Base-by-base conservation (phyloP, 202 grass and related monocot species). In the Panicum virgatum region DNA sequence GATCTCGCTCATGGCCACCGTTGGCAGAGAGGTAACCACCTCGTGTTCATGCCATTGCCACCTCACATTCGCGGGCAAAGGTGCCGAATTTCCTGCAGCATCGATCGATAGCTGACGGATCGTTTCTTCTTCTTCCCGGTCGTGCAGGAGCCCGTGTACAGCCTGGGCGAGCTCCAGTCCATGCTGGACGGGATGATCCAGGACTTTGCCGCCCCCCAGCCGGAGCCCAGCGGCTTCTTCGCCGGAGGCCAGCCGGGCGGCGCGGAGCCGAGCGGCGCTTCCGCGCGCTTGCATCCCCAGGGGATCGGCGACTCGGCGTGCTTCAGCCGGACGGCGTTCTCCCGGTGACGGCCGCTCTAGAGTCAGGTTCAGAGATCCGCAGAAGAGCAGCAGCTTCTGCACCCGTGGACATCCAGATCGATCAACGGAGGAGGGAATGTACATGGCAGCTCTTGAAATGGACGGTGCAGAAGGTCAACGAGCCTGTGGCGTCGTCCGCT, bases 171-270 rank as follows among this genome's bases (percentile, higher is more conserved):
- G 43, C 90, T 98, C 50, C 88, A 84, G 7, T 71, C 78, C 62
- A 93, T 95, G 95, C 80, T 98, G 36, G 73, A 81, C 6, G 92
- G 90, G 22, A 94, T 93, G 86, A 80, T 87, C 19, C 82, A 88
- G 69, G 85, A 86, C 62, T 95, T 91, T 45, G 1, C 32, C 12
- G 16, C 65, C 16, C 50, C 83, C 1, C 77, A 87, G n/a, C 78
- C 80, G 0, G 4, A 75, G 0, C 50, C 83, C 42, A 38, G 66
- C 18, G 42, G 39, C 56, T 74, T 76, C 78, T 82, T 84, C 82
- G 23, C 30, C 3, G 34, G 18, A 29, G n/a, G 44, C 3, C 0
- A 57, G 1, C 46, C 66, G 48, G 27, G 51, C 36, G 26, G 37
- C 19, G 25, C 20, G 7, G 26, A 14, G 75, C 59, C 62, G 3